Evolutionary conservation across 345 rosid species (phyloP).

Genomic region (Triadica sebifera): DNA sequence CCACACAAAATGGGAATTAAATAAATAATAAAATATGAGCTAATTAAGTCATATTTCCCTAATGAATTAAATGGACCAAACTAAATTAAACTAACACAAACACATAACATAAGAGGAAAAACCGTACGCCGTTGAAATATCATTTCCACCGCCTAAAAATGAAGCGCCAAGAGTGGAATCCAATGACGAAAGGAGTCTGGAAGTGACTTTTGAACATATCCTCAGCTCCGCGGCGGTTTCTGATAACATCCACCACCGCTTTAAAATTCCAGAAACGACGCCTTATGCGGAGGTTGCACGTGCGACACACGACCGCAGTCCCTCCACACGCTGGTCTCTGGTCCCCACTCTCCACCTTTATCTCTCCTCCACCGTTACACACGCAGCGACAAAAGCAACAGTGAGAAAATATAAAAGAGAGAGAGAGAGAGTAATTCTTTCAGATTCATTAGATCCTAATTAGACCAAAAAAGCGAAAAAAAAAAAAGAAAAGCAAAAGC

Average conservation of each 20-base stretch:
- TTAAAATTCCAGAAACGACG: background rate
- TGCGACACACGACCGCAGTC: background rate
- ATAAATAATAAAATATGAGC: no score
- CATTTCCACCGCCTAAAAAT: slow-evolving; percentile 4
- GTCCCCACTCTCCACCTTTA: slow-evolving; percentile 6
- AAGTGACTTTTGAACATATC: background rate
- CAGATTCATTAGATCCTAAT: slow-evolving; percentile 46
- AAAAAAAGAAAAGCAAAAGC: slow-evolving; percentile 14
- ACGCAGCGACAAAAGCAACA: slow-evolving; percentile 5
- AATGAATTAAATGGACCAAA: no score
- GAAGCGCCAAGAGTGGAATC: background rate
- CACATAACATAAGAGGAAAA: background rate
- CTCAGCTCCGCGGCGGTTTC: background rate
- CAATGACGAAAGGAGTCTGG: background rate
- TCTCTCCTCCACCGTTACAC: background rate
- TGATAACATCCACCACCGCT: background rate
- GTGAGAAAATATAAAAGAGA: background rate
- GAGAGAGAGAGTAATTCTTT: slow-evolving; percentile 18
- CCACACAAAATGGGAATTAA: no score
- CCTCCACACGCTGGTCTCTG: slow-evolving; percentile 3
- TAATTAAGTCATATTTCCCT: no score
- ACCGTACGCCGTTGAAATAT: background rate
- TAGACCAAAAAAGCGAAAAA: slow-evolving; percentile 16
- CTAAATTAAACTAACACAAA: no score
- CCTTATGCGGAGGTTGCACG: background rate